Evolutionary conservation across 1,284 basidiomycete genomes (phyloP), one percentile per base, ranked within the genome.

Genomic region (Somion occarium): DNA sequence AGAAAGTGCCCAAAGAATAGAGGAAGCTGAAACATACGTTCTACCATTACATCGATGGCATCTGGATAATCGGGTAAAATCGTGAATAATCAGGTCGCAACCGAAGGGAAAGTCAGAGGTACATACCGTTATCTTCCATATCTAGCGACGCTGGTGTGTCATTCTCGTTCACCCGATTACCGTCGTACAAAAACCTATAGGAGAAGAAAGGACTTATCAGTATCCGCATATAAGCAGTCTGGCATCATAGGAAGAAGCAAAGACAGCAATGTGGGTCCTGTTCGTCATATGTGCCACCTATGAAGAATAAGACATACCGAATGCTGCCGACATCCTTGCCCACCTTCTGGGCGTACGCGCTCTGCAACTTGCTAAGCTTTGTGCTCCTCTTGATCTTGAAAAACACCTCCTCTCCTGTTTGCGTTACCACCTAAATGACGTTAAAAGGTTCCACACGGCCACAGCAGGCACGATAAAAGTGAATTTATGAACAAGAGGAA

Each of bases 381-480:
- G 94, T 97, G 65, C 83, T 92, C 62, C 88, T 84, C 76, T 97
- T 97, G 73, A 98, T 97, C 80, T 98, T 98, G 82, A 98, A 98
- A 73, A 93, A 97, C 41, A 97, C 92, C 68, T 98, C 93, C 53
- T 95, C 89, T 45, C 91, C 90, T 20, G 78, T 71, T 37, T 88
- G 80, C 53, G 82, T 86, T 46, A 88, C 80, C 49, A 91, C 89
- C 88, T 91, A 57, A 43, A 43, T 43, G 24, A 42, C 9, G n/a
- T 34, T 26, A 46, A 56, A 56, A 52, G 51, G 42, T 49, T 48
- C 51, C 41, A 25, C 38, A 39, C 24, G 44, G 38, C 50, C 34
- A 44, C 22, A 23, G 4, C 3, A 20, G 13, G 13, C 13, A 45
- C 24, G 9, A 26, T 13, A 23, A 19, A 15, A 45, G 18, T 7